Evolutionary conservation across 2,329 filamentous ascomycete species (phyloP).

Genomic region (Lasiodiplodia gonubiensis): DNA sequence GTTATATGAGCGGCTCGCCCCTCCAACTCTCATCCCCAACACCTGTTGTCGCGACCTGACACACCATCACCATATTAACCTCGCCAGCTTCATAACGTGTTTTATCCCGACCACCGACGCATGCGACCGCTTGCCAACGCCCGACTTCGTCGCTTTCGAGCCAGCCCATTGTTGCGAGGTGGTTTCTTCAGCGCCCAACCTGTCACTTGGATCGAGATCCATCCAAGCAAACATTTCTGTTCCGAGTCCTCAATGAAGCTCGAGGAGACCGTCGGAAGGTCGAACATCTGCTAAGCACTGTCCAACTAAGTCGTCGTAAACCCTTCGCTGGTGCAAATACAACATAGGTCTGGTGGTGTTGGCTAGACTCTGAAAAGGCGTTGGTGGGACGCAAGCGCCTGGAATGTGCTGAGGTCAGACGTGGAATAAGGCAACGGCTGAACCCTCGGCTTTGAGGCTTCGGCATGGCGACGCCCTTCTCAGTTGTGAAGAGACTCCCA

Average conservation of each 20-base stretch:
- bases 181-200: not conserved
- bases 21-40: not conserved
- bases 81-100: not conserved
- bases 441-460: not conserved
- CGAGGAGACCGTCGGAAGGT: not conserved
- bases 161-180: not conserved
- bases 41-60: conserved; percentile 7
- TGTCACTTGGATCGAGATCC: not conserved
- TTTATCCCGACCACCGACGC: not conserved
- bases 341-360: not conserved
- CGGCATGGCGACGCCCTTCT: not conserved
- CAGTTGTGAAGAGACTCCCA: not conserved
- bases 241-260: not conserved
- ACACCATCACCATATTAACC: not conserved
- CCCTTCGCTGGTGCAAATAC: not conserved
- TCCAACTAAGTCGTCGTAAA: not conserved
- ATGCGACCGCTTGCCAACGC: not conserved
- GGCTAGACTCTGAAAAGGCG: not conserved
- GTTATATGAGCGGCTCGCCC: conserved; percentile 1
- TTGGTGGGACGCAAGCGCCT: not conserved
- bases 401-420: not conserved
- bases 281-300: no score
- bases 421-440: not conserved
- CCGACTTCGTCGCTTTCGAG: not conserved
- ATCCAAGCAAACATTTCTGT: not conserved